phyloP scores from a whole-genome alignment of 768 basidiomycete species.

The Kwoniella botswanensis region DNA sequence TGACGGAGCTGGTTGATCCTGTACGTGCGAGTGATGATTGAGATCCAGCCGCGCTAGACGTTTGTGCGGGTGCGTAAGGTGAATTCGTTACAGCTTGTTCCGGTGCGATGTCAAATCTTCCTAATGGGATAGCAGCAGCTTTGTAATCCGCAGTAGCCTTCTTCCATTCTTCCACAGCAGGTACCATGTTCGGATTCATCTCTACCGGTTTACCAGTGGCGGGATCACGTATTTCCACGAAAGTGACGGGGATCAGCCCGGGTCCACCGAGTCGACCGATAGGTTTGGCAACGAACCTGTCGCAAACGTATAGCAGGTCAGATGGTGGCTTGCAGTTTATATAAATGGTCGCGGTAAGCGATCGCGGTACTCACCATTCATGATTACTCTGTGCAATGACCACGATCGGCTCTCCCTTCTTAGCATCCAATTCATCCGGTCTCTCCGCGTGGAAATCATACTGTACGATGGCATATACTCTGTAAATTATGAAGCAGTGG shows the following conservation, averaged over 20 bases:
- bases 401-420: conserved; percentile 88
- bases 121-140: conserved; percentile 91
- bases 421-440: conserved; percentile 93
- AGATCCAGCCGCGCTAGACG: conserved; percentile 10
- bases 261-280: conserved; percentile 94
- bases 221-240: conserved; percentile 95
- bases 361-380: conserved; percentile 70
- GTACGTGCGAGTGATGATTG: conserved; percentile 27
- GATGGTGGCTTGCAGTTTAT: neutral
- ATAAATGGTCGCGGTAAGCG: neutral
- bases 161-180: conserved; percentile 99
- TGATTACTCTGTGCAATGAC: conserved; percentile 99
- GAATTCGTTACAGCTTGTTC: conserved; percentile 57
- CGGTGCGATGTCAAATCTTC: conserved; percentile 73
- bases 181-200: conserved; percentile 70
- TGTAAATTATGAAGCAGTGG: conserved; percentile 58
- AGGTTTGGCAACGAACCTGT: conserved; percentile 90
- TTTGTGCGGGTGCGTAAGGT: conserved; percentile 38
- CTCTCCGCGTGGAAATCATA: conserved; percentile 97
- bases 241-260: conserved; percentile 94
- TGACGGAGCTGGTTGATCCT: conserved; percentile 25
- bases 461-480: conserved; percentile 91
- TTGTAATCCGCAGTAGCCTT: conserved; percentile 93
- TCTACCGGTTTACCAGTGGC: conserved; percentile 76
- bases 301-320: conserved; percentile 5